Evolutionary conservation across 495 filamentous ascomycete genomes (phyloP).

Genomic region (Rostrohypoxylon terebratum): DNA sequence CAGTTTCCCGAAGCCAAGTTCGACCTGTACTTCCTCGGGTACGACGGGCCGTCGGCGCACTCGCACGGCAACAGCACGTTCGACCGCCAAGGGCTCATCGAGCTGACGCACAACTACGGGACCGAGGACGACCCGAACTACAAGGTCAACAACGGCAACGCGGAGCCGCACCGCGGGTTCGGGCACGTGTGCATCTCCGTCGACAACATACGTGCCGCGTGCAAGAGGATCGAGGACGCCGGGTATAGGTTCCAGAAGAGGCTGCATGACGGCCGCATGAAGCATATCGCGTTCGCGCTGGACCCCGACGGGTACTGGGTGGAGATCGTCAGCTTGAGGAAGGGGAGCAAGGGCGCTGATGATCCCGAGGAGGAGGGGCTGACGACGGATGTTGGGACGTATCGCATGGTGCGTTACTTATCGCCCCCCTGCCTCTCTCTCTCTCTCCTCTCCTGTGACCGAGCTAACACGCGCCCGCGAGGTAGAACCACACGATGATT

Average conservation of each 20-base stretch:
- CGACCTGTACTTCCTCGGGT: slow-evolving; percentile 87
- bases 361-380: slow-evolving; percentile 52
- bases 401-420: slow-evolving; percentile 60
- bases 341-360: slow-evolving; percentile 44
- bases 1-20: slow-evolving; percentile 82
- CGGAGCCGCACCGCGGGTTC: slow-evolving; percentile 86
- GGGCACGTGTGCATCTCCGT: slow-evolving; percentile 90
- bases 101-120: slow-evolving; percentile 97
- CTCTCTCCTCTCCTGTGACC: slow-evolving; percentile 30
- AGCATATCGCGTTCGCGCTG: slow-evolving; percentile 87
- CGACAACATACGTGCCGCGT: slow-evolving; percentile 90
- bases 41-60: slow-evolving; percentile 71
- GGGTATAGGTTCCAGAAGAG: slow-evolving; percentile 96
- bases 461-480: slow-evolving; percentile 59
- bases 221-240: slow-evolving; percentile 86
- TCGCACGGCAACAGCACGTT: slow-evolving; percentile 74
- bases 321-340: slow-evolving; percentile 69
- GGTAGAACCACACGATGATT: slow-evolving; percentile 91
- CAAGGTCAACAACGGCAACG: slow-evolving; percentile 88
- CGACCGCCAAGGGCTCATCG: slow-evolving; percentile 88
- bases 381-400: slow-evolving; percentile 56
- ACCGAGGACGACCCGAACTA: slow-evolving; percentile 88
- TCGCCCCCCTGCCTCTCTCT: too few relatives aligned
- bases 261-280: slow-evolving; percentile 87
- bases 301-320: slow-evolving; percentile 97